phyloP scores from a whole-genome alignment of 129 eudicot species.

The Logfia minima region DNA sequence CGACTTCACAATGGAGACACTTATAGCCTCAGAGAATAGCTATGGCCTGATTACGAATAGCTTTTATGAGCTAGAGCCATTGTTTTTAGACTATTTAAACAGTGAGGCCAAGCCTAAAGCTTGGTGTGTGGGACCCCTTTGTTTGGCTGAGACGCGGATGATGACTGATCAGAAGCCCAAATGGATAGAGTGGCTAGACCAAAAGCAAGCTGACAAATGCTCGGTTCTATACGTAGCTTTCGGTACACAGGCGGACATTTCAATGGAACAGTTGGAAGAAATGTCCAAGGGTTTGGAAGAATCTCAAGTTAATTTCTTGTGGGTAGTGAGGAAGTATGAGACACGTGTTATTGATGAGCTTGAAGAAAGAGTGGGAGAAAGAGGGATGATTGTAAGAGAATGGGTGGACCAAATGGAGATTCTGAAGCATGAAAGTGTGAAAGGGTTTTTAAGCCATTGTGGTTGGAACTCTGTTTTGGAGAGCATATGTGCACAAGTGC shows the following conservation, averaged over 20 bases:
- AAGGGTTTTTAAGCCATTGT: slow-evolving; percentile 73
- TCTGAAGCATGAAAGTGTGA: slow-evolving; percentile 47
- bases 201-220: slow-evolving; percentile 33
- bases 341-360: slow-evolving; percentile 26
- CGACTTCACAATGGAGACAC: slow-evolving; percentile 17
- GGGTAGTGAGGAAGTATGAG: slow-evolving; percentile 54
- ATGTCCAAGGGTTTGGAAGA: slow-evolving; percentile 52
- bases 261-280: slow-evolving; percentile 36
- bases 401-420: slow-evolving; percentile 69
- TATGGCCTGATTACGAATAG: slow-evolving; percentile 30
- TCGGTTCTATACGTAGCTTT: slow-evolving; percentile 60
- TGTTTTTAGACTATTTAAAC: slow-evolving; percentile 21
- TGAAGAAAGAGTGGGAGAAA: slow-evolving; percentile 44
- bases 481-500: slow-evolving; percentile 67
- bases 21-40: slow-evolving; percentile 20
- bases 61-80: slow-evolving; percentile 32
- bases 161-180: slow-evolving; percentile 10
- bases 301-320: slow-evolving; percentile 50
- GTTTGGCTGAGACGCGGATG: slow-evolving; percentile 25
- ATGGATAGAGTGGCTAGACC: slow-evolving; percentile 67
- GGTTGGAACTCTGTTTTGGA: slow-evolving; percentile 83
- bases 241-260: slow-evolving; percentile 61
- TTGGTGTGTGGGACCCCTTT: slow-evolving; percentile 25
- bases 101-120: slow-evolving; percentile 22
- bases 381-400: slow-evolving; percentile 58